Evolutionary conservation across 768 basidiomycete genomes (phyloP).

Genomic region (Chalciporus piperatus): DNA sequence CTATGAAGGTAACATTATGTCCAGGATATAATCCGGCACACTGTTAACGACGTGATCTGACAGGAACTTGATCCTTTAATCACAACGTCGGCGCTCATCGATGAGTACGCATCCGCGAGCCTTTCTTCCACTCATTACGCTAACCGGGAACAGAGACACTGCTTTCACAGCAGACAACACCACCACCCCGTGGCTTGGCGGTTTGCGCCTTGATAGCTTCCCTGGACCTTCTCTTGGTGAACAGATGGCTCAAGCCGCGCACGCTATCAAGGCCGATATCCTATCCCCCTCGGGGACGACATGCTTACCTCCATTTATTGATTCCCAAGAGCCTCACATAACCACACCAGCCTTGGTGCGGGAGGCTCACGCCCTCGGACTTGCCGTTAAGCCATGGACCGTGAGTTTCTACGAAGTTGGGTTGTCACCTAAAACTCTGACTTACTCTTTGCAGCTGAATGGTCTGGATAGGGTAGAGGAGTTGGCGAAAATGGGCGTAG

Average conservation of each 20-base stretch:
- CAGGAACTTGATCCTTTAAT: slow-evolving; percentile 58
- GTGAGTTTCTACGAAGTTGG: slow-evolving; percentile 35
- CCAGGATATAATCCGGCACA: neutral
- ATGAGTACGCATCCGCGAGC: slow-evolving; percentile 44
- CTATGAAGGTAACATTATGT: slow-evolving; percentile 54
- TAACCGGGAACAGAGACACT: slow-evolving; percentile 35
- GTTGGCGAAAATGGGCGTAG: slow-evolving; percentile 57
- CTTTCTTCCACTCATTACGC: neutral
- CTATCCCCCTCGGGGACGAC: slow-evolving; percentile 58
- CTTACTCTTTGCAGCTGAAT: slow-evolving; percentile 48
- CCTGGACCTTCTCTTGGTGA: slow-evolving; percentile 55
- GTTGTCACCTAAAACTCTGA: neutral
- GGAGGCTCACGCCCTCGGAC: slow-evolving; percentile 58
- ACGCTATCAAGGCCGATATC: slow-evolving; percentile 58
- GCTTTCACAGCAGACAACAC: slow-evolving; percentile 39
- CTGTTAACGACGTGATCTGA: slow-evolving; percentile 5
- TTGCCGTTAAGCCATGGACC: slow-evolving; percentile 74
- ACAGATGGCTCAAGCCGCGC: slow-evolving; percentile 67
- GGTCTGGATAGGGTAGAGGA: slow-evolving; percentile 58
- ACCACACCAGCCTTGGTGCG: slow-evolving; percentile 68
- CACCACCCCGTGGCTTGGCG: slow-evolving; percentile 67
- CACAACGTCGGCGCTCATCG: slow-evolving; percentile 61
- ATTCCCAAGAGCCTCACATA: slow-evolving; percentile 48
- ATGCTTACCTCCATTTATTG: slow-evolving; percentile 41
- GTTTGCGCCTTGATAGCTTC: slow-evolving; percentile 60